These are phyloP conservation scores for Citrus mangshanensis DNA, from an alignment of 345 rosid species.

Conservation along the genomic window DNA sequence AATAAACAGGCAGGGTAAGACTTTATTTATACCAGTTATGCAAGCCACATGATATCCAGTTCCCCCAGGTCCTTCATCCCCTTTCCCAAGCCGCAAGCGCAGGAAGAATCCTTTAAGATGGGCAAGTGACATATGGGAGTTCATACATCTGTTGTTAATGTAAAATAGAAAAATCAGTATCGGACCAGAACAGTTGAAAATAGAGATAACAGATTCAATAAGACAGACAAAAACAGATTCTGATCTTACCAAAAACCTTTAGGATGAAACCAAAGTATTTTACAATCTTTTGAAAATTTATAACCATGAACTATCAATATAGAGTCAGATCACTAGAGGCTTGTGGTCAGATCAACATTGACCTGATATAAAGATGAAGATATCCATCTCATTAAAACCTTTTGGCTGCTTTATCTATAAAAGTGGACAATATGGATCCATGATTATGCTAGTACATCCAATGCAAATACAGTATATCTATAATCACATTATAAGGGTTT, in stretches of 20 bases:
- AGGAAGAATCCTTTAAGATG: slow-evolving; percentile 72
- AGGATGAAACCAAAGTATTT: too few species aligned
- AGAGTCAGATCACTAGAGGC: background rate
- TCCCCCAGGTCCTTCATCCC: slow-evolving; percentile 71
- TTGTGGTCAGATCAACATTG: background rate
- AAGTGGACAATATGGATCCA: background rate
- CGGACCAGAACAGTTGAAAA: background rate
- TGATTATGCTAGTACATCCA: background rate
- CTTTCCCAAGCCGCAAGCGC: slow-evolving; percentile 77
- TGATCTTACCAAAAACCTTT: too few species aligned
- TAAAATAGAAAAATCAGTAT: background rate
- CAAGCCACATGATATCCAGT: slow-evolving; percentile 74
- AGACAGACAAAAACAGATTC: too few species aligned
- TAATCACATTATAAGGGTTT: background rate
- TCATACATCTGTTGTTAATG: slow-evolving; percentile 54
- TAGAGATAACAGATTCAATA: background rate
- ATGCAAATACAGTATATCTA: background rate
- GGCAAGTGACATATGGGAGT: slow-evolving; percentile 37
- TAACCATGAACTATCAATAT: too few species aligned
- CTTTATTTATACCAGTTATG: slow-evolving; percentile 50
- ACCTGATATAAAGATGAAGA: background rate
- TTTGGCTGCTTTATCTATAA: background rate
- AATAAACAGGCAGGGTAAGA: background rate
- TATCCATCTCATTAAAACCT: background rate
- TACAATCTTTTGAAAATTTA: too few species aligned